Conservation (phyloP, 2,329 filamentous ascomycete genomes). For the Ascochyta rabiei region DNA sequence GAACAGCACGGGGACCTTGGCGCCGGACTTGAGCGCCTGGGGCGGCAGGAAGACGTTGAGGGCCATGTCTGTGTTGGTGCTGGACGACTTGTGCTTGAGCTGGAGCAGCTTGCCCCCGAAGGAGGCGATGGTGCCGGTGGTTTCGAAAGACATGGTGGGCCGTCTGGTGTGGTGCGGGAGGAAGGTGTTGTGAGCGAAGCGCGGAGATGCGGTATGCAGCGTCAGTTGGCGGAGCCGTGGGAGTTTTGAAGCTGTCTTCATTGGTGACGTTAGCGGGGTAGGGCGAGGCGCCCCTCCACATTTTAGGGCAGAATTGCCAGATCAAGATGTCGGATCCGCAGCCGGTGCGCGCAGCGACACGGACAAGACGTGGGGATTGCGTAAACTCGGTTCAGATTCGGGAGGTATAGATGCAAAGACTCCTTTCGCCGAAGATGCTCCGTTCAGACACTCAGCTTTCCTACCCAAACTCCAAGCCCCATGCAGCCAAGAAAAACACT, state of each 20-base stretch:
- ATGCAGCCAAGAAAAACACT: slow-evolving; percentile 35
- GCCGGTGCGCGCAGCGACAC: slow-evolving; percentile 32
- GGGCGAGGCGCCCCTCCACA: slow-evolving; percentile 3
- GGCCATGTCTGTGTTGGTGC: slow-evolving; percentile 86
- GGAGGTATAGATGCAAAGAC: slow-evolving; percentile 37
- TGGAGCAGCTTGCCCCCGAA: slow-evolving; percentile 96
- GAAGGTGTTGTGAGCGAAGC: slow-evolving; percentile 13
- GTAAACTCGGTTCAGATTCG: slow-evolving; percentile 45
- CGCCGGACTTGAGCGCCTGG: slow-evolving; percentile 60
- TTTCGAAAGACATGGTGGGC: slow-evolving; percentile 72
- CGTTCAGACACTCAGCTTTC: slow-evolving; percentile 30
- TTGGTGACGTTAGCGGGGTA: slow-evolving; percentile 39
- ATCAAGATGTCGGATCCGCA: slow-evolving; percentile 35
- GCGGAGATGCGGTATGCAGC: slow-evolving; percentile 3
- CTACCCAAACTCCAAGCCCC: slow-evolving; percentile 43
- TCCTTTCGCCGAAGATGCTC: slow-evolving; percentile 44
- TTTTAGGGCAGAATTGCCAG: slow-evolving; percentile 10
- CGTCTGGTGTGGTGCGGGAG: slow-evolving; percentile 21
- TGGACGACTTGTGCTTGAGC: slow-evolving; percentile 80
- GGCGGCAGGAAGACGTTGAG: slow-evolving; percentile 92
- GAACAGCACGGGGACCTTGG: slow-evolving; percentile 82
- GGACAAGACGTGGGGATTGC: slow-evolving; percentile 34
- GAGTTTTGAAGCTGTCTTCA: slow-evolving; percentile 30
- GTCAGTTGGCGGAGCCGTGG: slow-evolving; percentile 20
- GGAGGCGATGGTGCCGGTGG: slow-evolving; percentile 84